These are phyloP conservation scores for Saksenaea vasiformis DNA, from an alignment of 371 early-diverging fungal genomes.

Conservation along the genomic window DNA sequence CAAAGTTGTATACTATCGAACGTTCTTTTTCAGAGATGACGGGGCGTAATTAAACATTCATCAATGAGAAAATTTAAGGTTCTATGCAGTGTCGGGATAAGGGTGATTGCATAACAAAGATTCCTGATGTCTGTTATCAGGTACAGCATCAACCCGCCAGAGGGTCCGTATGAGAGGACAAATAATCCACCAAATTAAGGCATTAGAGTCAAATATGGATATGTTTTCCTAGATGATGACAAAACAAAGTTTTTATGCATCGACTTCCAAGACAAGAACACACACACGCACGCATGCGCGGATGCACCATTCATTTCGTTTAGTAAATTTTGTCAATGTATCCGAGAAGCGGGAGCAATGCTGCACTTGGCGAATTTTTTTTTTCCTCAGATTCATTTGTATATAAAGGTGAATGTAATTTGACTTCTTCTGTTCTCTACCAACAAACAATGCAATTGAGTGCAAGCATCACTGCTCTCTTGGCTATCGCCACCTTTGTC, in stretches of 20 bases:
- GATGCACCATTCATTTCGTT: not conserved
- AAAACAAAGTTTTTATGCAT: conserved; percentile 4
- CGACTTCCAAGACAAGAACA: not conserved
- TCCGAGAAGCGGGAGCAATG: not conserved
- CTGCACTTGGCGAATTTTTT: not conserved
- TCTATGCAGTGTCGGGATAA: not conserved
- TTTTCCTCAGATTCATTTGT: not conserved
- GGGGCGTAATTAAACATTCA: conserved; percentile 3
- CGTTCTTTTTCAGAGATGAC: not conserved
- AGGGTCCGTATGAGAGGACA: not conserved
- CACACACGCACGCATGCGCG: too few species aligned
- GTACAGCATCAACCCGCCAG: not conserved
- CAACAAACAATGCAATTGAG: conserved; percentile 9
- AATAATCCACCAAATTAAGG: not conserved
- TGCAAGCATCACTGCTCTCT: conserved; percentile 6
- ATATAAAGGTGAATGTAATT: not conserved
- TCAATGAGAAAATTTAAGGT: not conserved
- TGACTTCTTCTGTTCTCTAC: not conserved
- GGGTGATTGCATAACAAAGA: not conserved
- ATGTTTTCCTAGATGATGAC: not conserved
- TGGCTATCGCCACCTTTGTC: conserved; percentile 12
- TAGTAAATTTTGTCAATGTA: not conserved
- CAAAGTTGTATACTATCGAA: not conserved
- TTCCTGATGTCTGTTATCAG: not conserved
- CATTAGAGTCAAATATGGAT: not conserved